phyloP scores from a whole-genome alignment of 148 eudicot genomes.

The Limonium bicolor region DNA sequence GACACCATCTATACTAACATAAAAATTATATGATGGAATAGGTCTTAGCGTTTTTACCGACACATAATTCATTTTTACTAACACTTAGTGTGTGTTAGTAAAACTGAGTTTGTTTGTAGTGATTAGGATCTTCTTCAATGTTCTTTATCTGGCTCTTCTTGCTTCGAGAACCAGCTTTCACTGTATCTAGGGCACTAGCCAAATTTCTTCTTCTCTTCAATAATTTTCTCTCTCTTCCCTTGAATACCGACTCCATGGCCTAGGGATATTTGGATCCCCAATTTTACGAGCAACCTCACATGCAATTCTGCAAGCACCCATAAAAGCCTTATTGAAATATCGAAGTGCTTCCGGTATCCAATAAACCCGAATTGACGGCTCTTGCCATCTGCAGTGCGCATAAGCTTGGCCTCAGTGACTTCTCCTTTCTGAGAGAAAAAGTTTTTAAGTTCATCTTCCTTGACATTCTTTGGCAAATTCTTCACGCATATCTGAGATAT shows the following conservation, averaged over 20 bases:
- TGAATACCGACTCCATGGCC: slow-evolving; percentile 85
- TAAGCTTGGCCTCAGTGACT: slow-evolving; percentile 87
- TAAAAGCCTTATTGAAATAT: slow-evolving; percentile 56
- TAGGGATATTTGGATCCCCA: slow-evolving; percentile 75
- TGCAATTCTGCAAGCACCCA: slow-evolving; percentile 52
- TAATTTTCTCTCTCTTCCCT: slow-evolving; percentile 31
- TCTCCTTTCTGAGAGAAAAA: slow-evolving; percentile 81
- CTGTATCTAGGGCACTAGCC: too few relatives aligned
- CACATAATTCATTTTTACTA: too few relatives aligned
- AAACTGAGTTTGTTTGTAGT: too few relatives aligned
- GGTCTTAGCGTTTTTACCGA: too few relatives aligned
- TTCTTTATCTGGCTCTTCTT: too few relatives aligned
- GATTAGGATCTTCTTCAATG: too few relatives aligned
- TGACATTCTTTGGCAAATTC: slow-evolving; percentile 54
- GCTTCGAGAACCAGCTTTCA: too few relatives aligned
- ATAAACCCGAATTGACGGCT: slow-evolving; percentile 85
- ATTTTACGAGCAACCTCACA: slow-evolving; percentile 91
- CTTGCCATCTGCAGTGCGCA: slow-evolving; percentile 89
- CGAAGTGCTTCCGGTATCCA: slow-evolving; percentile 72
- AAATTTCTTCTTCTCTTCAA: slow-evolving; percentile 22
- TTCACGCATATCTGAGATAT: slow-evolving; percentile 87
- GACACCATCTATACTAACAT: too few relatives aligned
- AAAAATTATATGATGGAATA: too few relatives aligned
- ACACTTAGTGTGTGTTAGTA: too few relatives aligned
- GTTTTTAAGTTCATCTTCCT: slow-evolving; percentile 60